Percentiles rank a stretch among this genome's conserved stretches.
These are phyloP conservation scores for Malassezia equina DNA, from an alignment of 1,284 basidiomycete genomes.

Conservation along the genomic window DNA sequence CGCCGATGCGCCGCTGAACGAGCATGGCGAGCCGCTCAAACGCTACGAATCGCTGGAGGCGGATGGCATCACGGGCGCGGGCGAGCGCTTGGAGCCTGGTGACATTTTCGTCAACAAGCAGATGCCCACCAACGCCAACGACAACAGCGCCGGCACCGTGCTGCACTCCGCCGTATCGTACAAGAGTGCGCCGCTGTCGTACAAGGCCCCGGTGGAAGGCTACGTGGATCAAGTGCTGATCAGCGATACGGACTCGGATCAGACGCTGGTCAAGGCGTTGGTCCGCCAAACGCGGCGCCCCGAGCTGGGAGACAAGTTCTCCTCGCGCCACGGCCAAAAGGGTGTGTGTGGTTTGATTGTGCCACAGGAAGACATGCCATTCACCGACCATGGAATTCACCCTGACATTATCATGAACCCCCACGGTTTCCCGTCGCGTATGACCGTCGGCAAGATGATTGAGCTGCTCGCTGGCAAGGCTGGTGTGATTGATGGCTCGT, in stretches of 20 bases:
- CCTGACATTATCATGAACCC: conserved; percentile 99
- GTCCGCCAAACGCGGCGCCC: conserved; percentile 92
- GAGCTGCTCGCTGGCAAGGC: conserved; percentile 74
- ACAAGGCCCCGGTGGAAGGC: conserved; percentile 58
- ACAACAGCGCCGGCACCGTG: conserved; percentile 48
- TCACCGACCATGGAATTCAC: conserved; percentile 91
- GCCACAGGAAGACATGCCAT: conserved; percentile 97
- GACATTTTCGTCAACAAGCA: conserved; percentile 97
- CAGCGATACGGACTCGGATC: conserved; percentile 78
- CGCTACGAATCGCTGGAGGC: conserved; percentile 80
- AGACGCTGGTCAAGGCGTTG: conserved; percentile 96
- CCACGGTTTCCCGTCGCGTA: conserved; percentile 97
- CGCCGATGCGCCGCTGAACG: conserved; percentile 78
- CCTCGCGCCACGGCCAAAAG: conserved; percentile 94
- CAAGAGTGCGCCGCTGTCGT: conserved; percentile 49
- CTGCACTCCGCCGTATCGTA: conserved; percentile 50
- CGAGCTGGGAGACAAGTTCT: conserved; percentile 97
- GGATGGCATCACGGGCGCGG: conserved; percentile 89
- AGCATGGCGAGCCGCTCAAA: conserved; percentile 62
- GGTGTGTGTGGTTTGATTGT: conserved; percentile 97
- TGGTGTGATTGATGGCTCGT: conserved; percentile 72
- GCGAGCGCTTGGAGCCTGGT: conserved; percentile 81
- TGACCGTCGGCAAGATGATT: conserved; percentile 99
- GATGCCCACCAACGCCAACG: conserved; percentile 76
- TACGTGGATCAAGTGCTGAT: conserved; percentile 97